Conservation (phyloP, 768 basidiomycete species). For the Pisolithus tinctorius region DNA sequence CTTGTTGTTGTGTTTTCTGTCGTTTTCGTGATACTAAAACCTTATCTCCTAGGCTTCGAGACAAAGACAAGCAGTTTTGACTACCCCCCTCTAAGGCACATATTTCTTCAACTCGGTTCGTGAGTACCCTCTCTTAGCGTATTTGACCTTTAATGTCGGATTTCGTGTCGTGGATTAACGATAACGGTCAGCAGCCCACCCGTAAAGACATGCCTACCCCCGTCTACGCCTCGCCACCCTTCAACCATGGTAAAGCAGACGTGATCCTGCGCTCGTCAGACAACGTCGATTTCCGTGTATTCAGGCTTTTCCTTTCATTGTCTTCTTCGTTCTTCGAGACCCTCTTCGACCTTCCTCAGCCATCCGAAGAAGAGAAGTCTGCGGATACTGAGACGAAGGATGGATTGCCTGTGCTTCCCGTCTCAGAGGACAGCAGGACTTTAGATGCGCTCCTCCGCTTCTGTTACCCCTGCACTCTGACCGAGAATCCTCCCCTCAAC, state of each 20-base stretch:
- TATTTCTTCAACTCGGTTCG: too few relatives aligned
- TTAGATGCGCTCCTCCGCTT: slow-evolving; percentile 21
- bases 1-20: too few relatives aligned
- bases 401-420: slow-evolving; percentile 14
- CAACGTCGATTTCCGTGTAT: slow-evolving; percentile 24
- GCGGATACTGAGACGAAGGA: slow-evolving; percentile 10
- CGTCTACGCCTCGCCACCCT: slow-evolving; percentile 13
- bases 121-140: too few relatives aligned
- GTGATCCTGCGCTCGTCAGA: slow-evolving; percentile 23
- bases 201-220: neutral
- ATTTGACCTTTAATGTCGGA: too few relatives aligned
- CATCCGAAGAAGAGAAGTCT: slow-evolving; percentile 1
- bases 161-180: too few relatives aligned
- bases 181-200: too few relatives aligned
- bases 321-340: slow-evolving; percentile 29
- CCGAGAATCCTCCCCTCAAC: slow-evolving; percentile 11
- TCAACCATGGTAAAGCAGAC: slow-evolving; percentile 17
- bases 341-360: slow-evolving; percentile 26
- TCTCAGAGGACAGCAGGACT: slow-evolving; percentile 17
- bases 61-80: too few relatives aligned
- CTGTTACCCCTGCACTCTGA: slow-evolving; percentile 19
- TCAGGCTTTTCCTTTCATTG: slow-evolving; percentile 29
- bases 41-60: too few relatives aligned
- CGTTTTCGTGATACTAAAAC: too few relatives aligned
- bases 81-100: too few relatives aligned